Evolutionary conservation across 2,329 filamentous ascomycete species (phyloP).

Genomic region (Diaporthe vexans): DNA sequence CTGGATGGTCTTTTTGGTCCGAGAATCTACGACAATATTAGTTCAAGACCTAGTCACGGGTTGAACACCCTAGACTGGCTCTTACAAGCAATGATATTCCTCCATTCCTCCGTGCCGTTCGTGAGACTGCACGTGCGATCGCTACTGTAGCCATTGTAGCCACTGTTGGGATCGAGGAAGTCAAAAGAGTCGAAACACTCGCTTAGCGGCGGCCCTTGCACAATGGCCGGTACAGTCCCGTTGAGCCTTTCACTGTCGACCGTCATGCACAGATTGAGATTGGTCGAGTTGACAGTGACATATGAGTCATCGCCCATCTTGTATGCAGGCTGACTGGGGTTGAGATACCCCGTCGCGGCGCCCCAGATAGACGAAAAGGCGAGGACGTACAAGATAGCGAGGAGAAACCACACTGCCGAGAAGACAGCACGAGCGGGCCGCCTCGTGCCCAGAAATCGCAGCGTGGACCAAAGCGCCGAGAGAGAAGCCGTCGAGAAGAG

Average conservation of each 20-base stretch:
- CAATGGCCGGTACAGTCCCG: neutral
- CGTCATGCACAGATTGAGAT: constrained; percentile 14
- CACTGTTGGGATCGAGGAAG: too few species aligned
- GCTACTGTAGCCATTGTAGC: neutral
- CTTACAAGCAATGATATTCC: constrained; percentile 9
- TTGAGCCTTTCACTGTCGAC: constrained; percentile 8
- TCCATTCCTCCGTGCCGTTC: constrained; percentile 12
- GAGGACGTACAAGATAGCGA: constrained; percentile 33
- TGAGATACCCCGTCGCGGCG: constrained; percentile 30
- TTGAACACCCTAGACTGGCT: too few species aligned
- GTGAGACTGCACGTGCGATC: neutral
- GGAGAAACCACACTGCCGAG: constrained; percentile 34
- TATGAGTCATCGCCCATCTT: constrained; percentile 22
- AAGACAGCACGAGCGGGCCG: constrained; percentile 16
- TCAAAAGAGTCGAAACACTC: neutral
- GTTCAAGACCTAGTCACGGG: neutral
- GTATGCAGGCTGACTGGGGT: constrained; percentile 28
- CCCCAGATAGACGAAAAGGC: constrained; percentile 31
- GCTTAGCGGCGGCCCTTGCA: constrained; percentile 5
- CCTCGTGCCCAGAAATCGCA: constrained; percentile 7
- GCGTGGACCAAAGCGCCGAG: constrained; percentile 18
- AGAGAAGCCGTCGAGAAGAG: constrained; percentile 29
- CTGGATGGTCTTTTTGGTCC: neutral
- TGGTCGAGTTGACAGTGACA: constrained; percentile 6
- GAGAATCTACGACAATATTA: neutral